These are phyloP conservation scores for Scorias spongiosa DNA, from an alignment of 2,329 filamentous ascomycete genomes.

Conservation along the genomic window DNA sequence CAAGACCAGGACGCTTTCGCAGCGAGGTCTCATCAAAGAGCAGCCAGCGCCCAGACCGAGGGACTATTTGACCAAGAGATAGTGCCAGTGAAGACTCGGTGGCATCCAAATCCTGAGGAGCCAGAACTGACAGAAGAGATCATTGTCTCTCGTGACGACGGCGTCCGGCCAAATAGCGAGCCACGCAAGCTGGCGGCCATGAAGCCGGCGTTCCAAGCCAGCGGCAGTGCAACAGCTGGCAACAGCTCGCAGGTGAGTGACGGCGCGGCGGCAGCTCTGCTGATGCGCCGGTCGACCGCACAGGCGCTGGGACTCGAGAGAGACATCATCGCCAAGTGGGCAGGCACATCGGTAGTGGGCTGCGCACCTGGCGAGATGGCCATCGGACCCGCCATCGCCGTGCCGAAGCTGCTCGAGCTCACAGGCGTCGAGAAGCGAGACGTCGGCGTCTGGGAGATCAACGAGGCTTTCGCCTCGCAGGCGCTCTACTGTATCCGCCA, in stretches of 20 bases:
- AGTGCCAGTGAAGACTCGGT: slow-evolving; percentile 59
- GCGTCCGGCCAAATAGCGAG: slow-evolving; percentile 54
- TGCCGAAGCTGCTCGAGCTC: slow-evolving; percentile 62
- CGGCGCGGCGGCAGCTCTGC: slow-evolving; percentile 66
- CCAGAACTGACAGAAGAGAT: slow-evolving; percentile 38
- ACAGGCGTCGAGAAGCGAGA: slow-evolving; percentile 53
- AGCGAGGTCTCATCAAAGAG: slow-evolving; percentile 56
- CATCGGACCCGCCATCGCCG: slow-evolving; percentile 70
- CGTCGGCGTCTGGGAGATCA: slow-evolving; percentile 81
- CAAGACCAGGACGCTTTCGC: slow-evolving; percentile 75
- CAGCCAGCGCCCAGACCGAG: slow-evolving; percentile 50
- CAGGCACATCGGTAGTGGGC: slow-evolving; percentile 58
- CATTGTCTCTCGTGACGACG: slow-evolving; percentile 65
- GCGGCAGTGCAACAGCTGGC: slow-evolving; percentile 68
- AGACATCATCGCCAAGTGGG: slow-evolving; percentile 69
- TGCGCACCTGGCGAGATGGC: slow-evolving; percentile 90
- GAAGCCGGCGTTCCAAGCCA: slow-evolving; percentile 68
- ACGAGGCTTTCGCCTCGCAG: slow-evolving; percentile 59
- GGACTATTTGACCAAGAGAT: slow-evolving; percentile 68
- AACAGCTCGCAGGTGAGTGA: slow-evolving; percentile 79
- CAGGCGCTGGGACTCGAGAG: slow-evolving; percentile 52
- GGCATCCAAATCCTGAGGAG: slow-evolving; percentile 45
- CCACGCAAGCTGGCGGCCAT: slow-evolving; percentile 59
- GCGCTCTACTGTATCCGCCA: slow-evolving; percentile 56
- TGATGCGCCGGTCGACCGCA: slow-evolving; percentile 75